phyloP scores from a whole-genome alignment of 164 flowering plant genomes.

The Euptelea pleiosperma region DNA sequence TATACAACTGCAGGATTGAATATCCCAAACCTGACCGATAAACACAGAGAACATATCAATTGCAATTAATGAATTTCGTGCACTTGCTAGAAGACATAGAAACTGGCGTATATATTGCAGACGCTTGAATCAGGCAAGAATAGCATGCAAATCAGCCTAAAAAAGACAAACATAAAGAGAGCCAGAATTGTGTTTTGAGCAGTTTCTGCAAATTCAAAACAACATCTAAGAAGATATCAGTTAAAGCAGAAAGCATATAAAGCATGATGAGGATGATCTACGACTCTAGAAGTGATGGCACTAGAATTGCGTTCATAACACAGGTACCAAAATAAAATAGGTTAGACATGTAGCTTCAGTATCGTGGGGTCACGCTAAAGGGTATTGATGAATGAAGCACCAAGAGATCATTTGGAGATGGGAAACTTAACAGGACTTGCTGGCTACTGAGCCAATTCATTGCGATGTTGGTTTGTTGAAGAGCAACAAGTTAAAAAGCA shows the following conservation, averaged over 20 bases:
- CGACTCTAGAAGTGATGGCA: not conserved
- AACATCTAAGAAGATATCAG: not conserved
- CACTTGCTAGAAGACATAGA: too few relatives aligned
- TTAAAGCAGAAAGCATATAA: not conserved
- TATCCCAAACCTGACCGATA: constrained; percentile 75
- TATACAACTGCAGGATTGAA: constrained; percentile 85
- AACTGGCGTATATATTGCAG: not conserved
- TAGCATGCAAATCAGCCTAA: not conserved
- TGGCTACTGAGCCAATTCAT: too few relatives aligned
- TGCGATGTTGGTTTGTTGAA: too few relatives aligned
- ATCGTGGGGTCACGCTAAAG: too few relatives aligned
- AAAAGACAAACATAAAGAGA: not conserved
- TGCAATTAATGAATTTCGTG: not conserved
- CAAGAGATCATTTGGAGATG: too few relatives aligned
- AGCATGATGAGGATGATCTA: not conserved
- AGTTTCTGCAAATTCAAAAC: not conserved
- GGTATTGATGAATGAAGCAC: too few relatives aligned
- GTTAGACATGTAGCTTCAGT: too few relatives aligned
- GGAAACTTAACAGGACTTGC: too few relatives aligned
- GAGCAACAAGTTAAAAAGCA: not conserved
- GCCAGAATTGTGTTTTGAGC: not conserved
- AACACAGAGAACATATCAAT: constrained; percentile 5
- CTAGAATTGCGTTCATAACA: too few relatives aligned
- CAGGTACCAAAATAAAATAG: too few relatives aligned
- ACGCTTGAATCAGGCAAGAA: not conserved